A percentile compares a stretch with the other conserved stretches of the same genome.
Conservation (phyloP, 495 filamentous ascomycete genomes). For the Aspergillus hancockii region DNA sequence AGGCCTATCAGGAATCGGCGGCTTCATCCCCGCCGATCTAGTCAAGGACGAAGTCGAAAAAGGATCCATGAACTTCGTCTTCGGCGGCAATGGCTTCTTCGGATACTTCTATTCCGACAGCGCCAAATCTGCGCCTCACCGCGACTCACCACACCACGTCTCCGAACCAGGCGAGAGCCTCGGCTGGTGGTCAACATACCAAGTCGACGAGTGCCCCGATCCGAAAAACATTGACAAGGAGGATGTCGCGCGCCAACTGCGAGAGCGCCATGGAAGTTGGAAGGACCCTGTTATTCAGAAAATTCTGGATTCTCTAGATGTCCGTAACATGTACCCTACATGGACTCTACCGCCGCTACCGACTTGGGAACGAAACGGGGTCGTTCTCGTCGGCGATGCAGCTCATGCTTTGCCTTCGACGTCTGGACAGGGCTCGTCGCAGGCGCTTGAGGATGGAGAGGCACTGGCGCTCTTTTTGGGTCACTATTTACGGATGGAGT, state of each 20-base stretch:
- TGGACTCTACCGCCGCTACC: conserved; percentile 53
- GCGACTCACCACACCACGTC: conserved; percentile 30
- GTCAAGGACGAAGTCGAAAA: conserved; percentile 27
- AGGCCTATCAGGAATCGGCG: conserved; percentile 54
- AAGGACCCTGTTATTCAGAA: conserved; percentile 51
- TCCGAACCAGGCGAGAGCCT: conserved; percentile 37
- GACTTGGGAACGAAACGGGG: conserved; percentile 44
- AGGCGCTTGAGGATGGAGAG: conserved; percentile 50
- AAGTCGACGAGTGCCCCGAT: conserved; percentile 37
- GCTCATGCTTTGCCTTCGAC: conserved; percentile 51
- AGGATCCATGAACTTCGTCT: conserved; percentile 53
- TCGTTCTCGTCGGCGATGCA: conserved; percentile 45
- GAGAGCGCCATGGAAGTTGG: conserved; percentile 48
- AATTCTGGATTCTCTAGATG: conserved; percentile 38
- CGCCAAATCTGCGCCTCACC: conserved; percentile 15
- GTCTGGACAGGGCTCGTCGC: conserved; percentile 49
- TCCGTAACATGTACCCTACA: conserved; percentile 54
- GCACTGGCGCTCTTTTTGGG: conserved; percentile 37
- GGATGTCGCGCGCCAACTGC: conserved; percentile 41
- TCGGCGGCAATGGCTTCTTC: conserved; percentile 59
- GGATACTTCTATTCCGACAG: conserved; percentile 49
- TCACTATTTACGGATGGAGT: conserved; percentile 23
- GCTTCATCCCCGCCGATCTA: conserved; percentile 44
- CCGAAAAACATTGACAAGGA: conserved; percentile 38
- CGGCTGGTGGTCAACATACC: conserved; percentile 54